phyloP scores from a whole-genome alignment of 2,329 filamentous ascomycete species.

The Aspergillus uvarum region DNA sequence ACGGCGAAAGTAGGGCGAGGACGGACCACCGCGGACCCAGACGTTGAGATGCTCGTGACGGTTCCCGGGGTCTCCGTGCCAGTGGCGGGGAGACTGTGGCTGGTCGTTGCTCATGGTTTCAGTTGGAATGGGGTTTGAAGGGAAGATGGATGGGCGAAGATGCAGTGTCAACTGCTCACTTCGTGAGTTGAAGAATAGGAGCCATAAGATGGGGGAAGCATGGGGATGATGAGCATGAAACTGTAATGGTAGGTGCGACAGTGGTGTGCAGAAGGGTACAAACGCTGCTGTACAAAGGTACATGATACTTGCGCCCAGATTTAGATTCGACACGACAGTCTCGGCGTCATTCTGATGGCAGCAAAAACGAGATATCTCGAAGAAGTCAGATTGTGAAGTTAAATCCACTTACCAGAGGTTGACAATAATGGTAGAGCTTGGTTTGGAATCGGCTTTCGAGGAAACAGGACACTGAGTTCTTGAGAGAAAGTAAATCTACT shows the following conservation, averaged over 20 bases:
- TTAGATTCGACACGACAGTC: background rate
- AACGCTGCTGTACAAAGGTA: background rate
- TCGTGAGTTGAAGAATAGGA: background rate
- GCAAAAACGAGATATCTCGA: background rate
- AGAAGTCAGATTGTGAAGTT: background rate
- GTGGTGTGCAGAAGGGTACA: background rate
- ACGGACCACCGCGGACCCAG: slow-evolving; percentile 35
- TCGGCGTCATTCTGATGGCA: background rate
- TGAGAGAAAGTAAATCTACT: background rate
- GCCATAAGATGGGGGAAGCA: background rate
- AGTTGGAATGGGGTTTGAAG: background rate
- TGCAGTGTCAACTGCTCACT: slow-evolving; percentile 3
- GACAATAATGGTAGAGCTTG: background rate
- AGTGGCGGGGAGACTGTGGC: slow-evolving; percentile 30
- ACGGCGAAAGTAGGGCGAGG: slow-evolving; percentile 18
- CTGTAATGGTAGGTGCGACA: too few relatives aligned
- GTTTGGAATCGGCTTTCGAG: background rate
- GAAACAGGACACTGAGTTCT: background rate
- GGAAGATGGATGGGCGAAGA: background rate
- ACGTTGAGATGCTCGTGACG: slow-evolving; percentile 39
- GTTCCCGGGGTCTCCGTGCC: slow-evolving; percentile 35
- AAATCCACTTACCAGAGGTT: background rate
- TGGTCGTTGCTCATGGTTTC: slow-evolving; percentile 24
- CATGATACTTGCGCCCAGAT: background rate
- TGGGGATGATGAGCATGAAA: background rate